Base-by-base conservation (phyloP, 306 rosid genomes). In the Prunus padus region DNA sequence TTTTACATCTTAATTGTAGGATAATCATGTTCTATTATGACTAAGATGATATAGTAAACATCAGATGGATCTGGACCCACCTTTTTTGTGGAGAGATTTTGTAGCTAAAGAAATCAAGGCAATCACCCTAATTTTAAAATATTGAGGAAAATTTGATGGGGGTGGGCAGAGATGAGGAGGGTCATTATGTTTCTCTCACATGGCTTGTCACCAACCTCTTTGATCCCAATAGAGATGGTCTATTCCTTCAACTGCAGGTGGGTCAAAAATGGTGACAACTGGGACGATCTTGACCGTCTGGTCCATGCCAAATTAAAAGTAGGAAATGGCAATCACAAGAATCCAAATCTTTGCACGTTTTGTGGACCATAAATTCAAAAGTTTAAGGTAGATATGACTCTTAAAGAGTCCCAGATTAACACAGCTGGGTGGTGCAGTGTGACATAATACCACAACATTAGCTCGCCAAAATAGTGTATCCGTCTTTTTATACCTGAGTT, bases 211-310 rank as follows among this genome's bases (percentile, higher is more conserved):
- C 91, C 97, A 66, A 81, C 81, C 83, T 81, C 71, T 76, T 79
- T 83, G 82, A 76, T 86, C 79, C 56, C 78, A 87, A 82, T 81
- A 79, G 86, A 68, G 97, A 91, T 87, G 82, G 92, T 89, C 93
- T 75, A 85, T 86, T 87, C 66, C 84, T 89, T 71, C 84, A 93
- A 89, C 96, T 87, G 86, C 92, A 80, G 81, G 89, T 91, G 97
- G 97, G 96, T 86, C 96, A 89, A 84, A 80, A 77, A 76, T 56
- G 78, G 55, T 83, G 82, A 82, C 84, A 76, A 30, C 74, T 5
- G 9, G 71, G 73, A 73, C 76, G 73, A 75, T 89, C 87, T 84
- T 79, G 83, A 50, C 90, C 90, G 74, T 85, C 85, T 54, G 71
- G 88, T 82, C 87, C 80, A 75, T 77, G 76, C 77, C 83, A 67